Conservation (phyloP, 2,329 filamentous ascomycete species). For the Onygenales sp. region DNA sequence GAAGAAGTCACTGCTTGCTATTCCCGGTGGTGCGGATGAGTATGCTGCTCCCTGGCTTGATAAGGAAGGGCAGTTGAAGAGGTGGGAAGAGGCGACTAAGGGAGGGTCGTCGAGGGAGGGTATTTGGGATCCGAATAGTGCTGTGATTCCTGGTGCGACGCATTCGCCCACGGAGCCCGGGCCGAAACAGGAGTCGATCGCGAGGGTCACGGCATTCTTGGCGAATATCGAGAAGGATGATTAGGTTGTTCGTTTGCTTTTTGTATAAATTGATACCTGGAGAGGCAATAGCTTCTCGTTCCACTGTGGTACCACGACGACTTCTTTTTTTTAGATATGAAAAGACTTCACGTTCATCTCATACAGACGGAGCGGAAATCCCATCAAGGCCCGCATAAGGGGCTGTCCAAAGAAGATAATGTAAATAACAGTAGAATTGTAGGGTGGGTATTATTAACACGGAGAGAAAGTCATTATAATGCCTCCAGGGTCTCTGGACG, state of each 20-base stretch:
- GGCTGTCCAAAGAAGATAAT: not conserved
- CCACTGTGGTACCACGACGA: too few species aligned
- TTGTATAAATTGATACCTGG: not conserved
- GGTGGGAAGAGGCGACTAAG: conserved; percentile 35
- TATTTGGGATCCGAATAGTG: conserved; percentile 41
- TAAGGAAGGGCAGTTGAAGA: conserved; percentile 33
- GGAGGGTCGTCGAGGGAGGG: conserved; percentile 18
- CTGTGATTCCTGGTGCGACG: conserved; percentile 38
- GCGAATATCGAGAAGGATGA: conserved; percentile 14
- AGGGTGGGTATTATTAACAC: conserved; percentile 1
- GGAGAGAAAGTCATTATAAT: not conserved
- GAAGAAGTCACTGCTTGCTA: conserved; percentile 30
- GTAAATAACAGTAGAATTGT: not conserved
- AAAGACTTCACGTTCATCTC: too few species aligned
- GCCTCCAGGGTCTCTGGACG: not conserved
- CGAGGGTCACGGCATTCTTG: conserved; percentile 27
- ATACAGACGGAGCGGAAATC: too few species aligned
- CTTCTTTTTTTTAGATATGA: too few species aligned
- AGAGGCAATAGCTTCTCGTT: not conserved
- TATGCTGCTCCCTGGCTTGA: conserved; percentile 35
- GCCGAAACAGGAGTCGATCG: conserved; percentile 24
- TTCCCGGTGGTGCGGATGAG: conserved; percentile 40
- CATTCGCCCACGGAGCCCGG: conserved; percentile 42
- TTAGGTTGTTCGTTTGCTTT: not conserved
- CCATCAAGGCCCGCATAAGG: not conserved